Base-by-base conservation (phyloP, 164 flowering plant genomes). In the Nelumbo lutea region DNA sequence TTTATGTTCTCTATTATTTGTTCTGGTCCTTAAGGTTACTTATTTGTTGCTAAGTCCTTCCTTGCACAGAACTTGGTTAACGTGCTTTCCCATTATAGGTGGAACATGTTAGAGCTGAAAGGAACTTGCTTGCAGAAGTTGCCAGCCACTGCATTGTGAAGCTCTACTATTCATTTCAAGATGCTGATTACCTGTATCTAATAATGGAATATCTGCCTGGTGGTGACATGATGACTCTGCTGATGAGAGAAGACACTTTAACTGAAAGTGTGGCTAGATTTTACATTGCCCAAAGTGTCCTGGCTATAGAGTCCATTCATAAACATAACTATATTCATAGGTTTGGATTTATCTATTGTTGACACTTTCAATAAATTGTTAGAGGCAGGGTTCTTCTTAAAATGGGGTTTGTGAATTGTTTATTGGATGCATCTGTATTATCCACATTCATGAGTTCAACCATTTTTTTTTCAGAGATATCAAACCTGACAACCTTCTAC, bases 151-250 rank as follows among this genome's bases (percentile, higher is more conserved):
- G 82, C 80, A 91, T 96, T 68, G 97, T 96, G 75, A 93, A 93
- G 72, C 87, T 96, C 42, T 93, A 81, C 76, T 96, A 96, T 79
- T 93, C 98, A 42, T 96, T 96, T 73, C 99, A 96, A 85, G 99
- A 96, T 81, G 83, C 83, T 57, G 98, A 93, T 42, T 89, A 86
- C 82, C 70, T 96, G 64, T 93, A 96, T 65, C 85, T 96, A 44
- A 82, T 96, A 13, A 96, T 93, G 99, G 99, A 96, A 73, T 96
- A 96, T 80, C 86, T 93, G 46, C 97, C 99, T 83, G 99, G 99
- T 65, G 99, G 98, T 71, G 99, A 96, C 80, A 81, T 96, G 84
- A 96, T 96, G 99, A 96, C 97, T 61, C 79, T 96, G 76, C 81
- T 96, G 68, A 93, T 96, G 72, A 86, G 98, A 75, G 99, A 93